Conservation (phyloP, 1,284 basidiomycete species). For the Inonotus hispidus region DNA sequence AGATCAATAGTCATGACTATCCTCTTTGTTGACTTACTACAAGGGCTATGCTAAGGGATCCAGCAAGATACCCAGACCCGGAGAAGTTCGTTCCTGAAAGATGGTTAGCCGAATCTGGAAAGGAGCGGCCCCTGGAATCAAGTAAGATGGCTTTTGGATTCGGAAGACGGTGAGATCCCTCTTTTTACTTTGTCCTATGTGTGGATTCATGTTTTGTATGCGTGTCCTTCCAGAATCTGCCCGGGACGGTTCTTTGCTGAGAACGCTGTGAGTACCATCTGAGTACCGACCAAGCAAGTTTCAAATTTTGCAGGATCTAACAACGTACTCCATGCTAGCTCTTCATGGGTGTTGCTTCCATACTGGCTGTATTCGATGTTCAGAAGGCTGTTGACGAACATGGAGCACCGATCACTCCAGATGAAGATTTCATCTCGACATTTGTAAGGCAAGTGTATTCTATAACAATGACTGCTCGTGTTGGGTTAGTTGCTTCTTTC, state of each 20-base stretch:
- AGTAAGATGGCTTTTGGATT: conserved; percentile 8
- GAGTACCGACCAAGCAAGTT: not conserved
- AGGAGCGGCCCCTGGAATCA: not conserved
- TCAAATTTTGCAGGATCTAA: not conserved
- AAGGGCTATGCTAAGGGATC: conserved; percentile 33
- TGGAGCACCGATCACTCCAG: conserved; percentile 13
- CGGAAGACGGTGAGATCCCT: conserved; percentile 8
- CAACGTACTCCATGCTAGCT: not conserved
- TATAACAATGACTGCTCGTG: too few species aligned
- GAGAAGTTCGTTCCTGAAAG: conserved; percentile 12
- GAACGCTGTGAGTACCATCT: conserved; percentile 14
- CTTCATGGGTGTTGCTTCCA: conserved; percentile 10
- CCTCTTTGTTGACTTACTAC: not conserved
- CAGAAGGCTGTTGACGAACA: conserved; percentile 14
- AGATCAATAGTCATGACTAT: not conserved
- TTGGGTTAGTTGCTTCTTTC: not conserved
- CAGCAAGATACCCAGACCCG: conserved; percentile 3
- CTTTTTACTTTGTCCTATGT: not conserved
- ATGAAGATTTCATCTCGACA: not conserved
- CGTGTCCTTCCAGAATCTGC: conserved; percentile 16
- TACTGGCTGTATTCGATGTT: conserved; percentile 21
- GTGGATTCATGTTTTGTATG: not conserved
- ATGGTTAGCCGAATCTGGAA: conserved; percentile 1
- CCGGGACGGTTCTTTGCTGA: conserved; percentile 19
- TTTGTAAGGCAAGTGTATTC: conserved; percentile 3